These are phyloP conservation scores for Talaromyces proteolyticus DNA, from an alignment of 495 filamentous ascomycete genomes.

Conservation along the genomic window DNA sequence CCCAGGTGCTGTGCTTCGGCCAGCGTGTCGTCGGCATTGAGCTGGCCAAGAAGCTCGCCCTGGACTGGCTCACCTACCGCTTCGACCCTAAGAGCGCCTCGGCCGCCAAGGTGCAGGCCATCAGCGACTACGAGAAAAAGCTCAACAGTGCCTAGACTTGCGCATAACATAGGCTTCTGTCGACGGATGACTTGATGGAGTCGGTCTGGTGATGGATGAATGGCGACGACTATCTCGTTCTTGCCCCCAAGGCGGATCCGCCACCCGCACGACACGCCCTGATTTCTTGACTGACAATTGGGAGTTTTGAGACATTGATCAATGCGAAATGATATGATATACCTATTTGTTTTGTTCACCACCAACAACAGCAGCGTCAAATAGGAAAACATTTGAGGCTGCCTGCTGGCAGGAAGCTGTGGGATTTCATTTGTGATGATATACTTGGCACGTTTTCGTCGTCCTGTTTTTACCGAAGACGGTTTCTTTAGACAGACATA, in stretches of 20 bases:
- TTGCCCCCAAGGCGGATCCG: too few relatives aligned
- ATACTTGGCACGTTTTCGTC: neutral
- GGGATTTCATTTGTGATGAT: neutral
- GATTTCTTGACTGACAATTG: neutral
- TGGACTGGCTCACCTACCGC: constrained; percentile 76
- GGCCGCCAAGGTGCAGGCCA: constrained; percentile 70
- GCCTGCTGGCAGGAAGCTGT: too few relatives aligned
- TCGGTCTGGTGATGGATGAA: too few relatives aligned
- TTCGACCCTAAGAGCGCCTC: constrained; percentile 71
- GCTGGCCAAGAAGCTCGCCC: constrained; percentile 67
- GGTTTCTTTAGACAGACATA: neutral
- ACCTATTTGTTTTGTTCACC: neutral
- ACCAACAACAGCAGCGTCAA: neutral
- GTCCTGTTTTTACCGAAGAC: too few relatives aligned
- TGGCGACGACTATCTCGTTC: too few relatives aligned
- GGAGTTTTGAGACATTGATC: too few relatives aligned
- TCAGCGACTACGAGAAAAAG: constrained; percentile 65
- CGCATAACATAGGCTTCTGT: neutral
- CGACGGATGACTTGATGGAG: too few relatives aligned
- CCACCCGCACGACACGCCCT: neutral
- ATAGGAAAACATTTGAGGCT: too few relatives aligned
- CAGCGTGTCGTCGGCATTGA: constrained; percentile 80
- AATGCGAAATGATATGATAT: neutral
- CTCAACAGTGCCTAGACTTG: constrained; percentile 20
- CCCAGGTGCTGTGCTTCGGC: constrained; percentile 84